A percentile compares a stretch with the other conserved stretches of the same genome.
These are phyloP conservation scores for Mallotus repandus DNA, from an alignment of 441 rosid species.

Conservation along the genomic window DNA sequence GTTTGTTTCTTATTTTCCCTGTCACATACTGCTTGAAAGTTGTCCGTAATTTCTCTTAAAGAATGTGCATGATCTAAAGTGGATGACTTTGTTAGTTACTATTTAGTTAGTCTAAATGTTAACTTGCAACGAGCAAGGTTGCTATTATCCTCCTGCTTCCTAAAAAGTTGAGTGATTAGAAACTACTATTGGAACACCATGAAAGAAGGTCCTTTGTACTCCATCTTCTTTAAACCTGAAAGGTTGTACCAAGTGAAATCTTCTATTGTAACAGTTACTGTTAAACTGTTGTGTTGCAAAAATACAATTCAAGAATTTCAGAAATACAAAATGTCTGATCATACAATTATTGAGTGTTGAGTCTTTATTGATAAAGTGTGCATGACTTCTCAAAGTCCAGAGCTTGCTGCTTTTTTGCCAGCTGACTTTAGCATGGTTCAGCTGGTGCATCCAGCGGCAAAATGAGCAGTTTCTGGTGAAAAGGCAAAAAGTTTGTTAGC, in stretches of 20 bases:
- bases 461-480: background rate
- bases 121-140: background rate
- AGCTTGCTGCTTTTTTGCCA: background rate
- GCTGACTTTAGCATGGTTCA: background rate
- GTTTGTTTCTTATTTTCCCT: background rate
- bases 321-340: too few relatives aligned
- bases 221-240: background rate
- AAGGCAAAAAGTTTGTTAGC: background rate
- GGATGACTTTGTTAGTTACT: background rate
- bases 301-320: too few relatives aligned
- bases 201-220: background rate
- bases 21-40: background rate
- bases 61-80: background rate
- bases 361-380: background rate
- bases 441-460: background rate
- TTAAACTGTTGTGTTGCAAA: too few relatives aligned
- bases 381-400: constrained; percentile 1
- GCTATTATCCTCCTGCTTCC: background rate
- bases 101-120: background rate
- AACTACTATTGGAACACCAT: background rate
- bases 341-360: background rate
- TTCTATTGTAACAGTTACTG: background rate
- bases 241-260: background rate
- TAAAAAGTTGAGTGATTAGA: background rate
- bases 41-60: background rate